Conservation (phyloP, 192 early-diverging fungal genomes). For the Podila horticola region DNA sequence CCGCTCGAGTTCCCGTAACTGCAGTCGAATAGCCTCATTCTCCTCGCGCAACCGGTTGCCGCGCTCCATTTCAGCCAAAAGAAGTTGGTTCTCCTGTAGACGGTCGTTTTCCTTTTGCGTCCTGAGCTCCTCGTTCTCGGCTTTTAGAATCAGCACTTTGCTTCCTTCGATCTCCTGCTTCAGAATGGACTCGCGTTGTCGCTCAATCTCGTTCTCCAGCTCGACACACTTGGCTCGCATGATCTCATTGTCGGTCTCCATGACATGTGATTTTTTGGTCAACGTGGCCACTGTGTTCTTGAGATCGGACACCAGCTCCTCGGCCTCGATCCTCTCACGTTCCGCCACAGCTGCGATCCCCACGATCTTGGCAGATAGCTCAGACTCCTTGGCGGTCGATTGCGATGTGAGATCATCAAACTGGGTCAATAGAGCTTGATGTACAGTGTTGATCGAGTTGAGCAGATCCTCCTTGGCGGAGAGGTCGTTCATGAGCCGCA, state of each 20-base stretch:
- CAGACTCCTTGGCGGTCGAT: conserved; percentile 30
- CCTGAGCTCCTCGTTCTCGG: conserved; percentile 47
- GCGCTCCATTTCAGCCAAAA: conserved; percentile 46
- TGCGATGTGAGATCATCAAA: conserved; percentile 34
- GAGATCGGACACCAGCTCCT: conserved; percentile 29
- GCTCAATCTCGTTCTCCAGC: conserved; percentile 48
- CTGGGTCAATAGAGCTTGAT: conserved; percentile 29
- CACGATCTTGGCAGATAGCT: conserved; percentile 39
- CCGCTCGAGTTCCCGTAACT: conserved; percentile 35
- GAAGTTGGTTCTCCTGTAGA: conserved; percentile 38
- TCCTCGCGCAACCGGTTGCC: conserved; percentile 41
- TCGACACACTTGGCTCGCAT: conserved; percentile 40
- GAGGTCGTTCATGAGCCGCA: conserved; percentile 26
- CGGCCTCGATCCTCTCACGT: conserved; percentile 39
- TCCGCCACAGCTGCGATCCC: conserved; percentile 41
- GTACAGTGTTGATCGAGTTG: conserved; percentile 27
- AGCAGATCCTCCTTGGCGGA: conserved; percentile 29
- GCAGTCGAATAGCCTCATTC: conserved; percentile 31
- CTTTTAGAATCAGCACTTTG: conserved; percentile 35
- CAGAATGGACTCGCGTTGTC: conserved; percentile 41
- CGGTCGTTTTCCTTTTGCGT: conserved; percentile 41
- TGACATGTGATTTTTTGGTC: conserved; percentile 18
- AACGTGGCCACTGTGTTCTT: conserved; percentile 23
- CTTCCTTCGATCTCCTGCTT: conserved; percentile 47
- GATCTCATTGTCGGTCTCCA: conserved; percentile 41